These are phyloP conservation scores for Colletotrichum chlorophyti DNA, from an alignment of 2,329 filamentous ascomycete species.

Conservation along the genomic window DNA sequence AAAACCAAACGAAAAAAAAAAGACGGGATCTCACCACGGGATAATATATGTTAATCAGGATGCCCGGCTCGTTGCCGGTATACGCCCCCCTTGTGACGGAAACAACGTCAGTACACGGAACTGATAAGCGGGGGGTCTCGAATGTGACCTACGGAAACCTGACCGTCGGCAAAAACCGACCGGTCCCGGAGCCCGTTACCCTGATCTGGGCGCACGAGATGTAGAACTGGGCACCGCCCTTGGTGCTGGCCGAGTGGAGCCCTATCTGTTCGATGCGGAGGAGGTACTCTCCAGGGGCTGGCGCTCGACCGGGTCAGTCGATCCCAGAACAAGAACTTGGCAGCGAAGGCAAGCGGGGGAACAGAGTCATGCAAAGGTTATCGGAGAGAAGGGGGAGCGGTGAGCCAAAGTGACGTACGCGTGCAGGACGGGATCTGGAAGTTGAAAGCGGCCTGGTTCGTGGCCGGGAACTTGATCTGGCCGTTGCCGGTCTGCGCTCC, in stretches of 20 bases:
- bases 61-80: slow-evolving; percentile 23
- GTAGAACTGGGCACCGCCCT: slow-evolving; percentile 45
- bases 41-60: slow-evolving; percentile 28
- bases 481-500: slow-evolving; percentile 20
- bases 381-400: not conserved
- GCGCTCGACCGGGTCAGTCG: not conserved
- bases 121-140: not conserved
- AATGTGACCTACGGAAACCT: slow-evolving; percentile 16
- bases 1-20: too few relatives aligned
- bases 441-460: slow-evolving; percentile 18
- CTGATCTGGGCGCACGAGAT: slow-evolving; percentile 43
- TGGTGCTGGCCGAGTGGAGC: slow-evolving; percentile 40
- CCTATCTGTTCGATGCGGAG: slow-evolving; percentile 45
- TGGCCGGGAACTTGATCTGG: slow-evolving; percentile 27
- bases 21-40: slow-evolving; percentile 28
- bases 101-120: not conserved
- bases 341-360: not conserved
- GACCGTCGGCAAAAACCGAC: slow-evolving; percentile 19
- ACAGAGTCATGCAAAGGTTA: not conserved
- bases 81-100: slow-evolving; percentile 10
- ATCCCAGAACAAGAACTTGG: too few relatives aligned
- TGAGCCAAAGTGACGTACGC: slow-evolving; percentile 5
- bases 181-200: slow-evolving; percentile 31
- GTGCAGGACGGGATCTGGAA: slow-evolving; percentile 27
- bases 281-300: slow-evolving; percentile 37